These are phyloP conservation scores for Fusarium camptoceras DNA, from an alignment of 2,329 filamentous ascomycete genomes.

Conservation along the genomic window DNA sequence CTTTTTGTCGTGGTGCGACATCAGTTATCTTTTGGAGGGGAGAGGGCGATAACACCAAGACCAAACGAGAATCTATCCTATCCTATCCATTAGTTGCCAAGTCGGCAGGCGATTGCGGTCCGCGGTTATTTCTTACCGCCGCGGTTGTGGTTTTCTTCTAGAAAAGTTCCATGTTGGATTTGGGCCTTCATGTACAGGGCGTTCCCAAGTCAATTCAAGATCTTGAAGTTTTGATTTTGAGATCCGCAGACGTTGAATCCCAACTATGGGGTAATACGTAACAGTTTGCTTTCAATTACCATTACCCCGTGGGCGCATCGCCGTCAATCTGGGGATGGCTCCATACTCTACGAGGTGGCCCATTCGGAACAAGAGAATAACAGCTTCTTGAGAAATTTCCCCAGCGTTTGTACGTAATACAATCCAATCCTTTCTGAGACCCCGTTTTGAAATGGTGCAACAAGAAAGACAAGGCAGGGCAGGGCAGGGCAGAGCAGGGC, in stretches of 20 bases:
- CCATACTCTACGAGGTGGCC: conserved; percentile 31
- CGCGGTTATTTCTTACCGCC: conserved; percentile 31
- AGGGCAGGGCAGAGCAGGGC: conserved; percentile 2
- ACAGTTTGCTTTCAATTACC: conserved; percentile 38
- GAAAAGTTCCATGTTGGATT: conserved; percentile 8
- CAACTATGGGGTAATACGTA: conserved; percentile 43
- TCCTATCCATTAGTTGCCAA: background rate
- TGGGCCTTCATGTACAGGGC: conserved; percentile 1
- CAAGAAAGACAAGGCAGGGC: conserved; percentile 4
- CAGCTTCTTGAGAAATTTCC: conserved; percentile 25
- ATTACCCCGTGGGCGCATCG: conserved; percentile 43
- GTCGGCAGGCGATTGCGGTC: conserved; percentile 17
- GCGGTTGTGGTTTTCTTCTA: conserved; percentile 33
- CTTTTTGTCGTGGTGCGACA: conserved; percentile 32
- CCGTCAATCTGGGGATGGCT: conserved; percentile 43
- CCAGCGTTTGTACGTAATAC: conserved; percentile 45
- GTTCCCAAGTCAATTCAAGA: conserved; percentile 21
- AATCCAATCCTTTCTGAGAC: conserved; percentile 26
- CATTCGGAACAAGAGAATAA: conserved; percentile 15
- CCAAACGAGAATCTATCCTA: background rate
- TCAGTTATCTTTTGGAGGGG: conserved; percentile 21
- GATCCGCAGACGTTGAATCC: conserved; percentile 39
- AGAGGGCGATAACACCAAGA: conserved; percentile 24
- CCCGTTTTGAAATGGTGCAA: conserved; percentile 32
- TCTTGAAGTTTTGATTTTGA: conserved; percentile 21